These are phyloP conservation scores for Salix caprea DNA, from an alignment of 345 rosid species.

Conservation along the genomic window DNA sequence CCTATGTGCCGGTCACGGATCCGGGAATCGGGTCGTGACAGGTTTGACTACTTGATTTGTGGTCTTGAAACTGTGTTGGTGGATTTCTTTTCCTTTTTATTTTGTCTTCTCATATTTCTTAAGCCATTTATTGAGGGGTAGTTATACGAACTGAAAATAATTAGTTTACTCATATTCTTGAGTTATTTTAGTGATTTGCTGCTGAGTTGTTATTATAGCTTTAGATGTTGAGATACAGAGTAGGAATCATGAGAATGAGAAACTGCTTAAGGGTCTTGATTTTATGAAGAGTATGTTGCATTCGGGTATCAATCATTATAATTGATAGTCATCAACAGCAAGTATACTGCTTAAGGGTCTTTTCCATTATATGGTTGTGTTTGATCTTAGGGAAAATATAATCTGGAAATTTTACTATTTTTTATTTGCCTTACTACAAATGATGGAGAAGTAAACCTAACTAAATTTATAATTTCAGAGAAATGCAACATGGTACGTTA, in stretches of 20 bases:
- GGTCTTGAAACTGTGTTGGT: not conserved
- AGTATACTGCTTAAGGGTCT: not conserved
- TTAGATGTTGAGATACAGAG: constrained; percentile 9
- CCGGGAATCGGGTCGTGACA: no score
- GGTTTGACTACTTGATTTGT: not conserved
- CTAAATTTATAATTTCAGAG: not conserved
- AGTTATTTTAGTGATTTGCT: no score
- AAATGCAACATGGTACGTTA: not conserved
- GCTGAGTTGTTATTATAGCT: no score
- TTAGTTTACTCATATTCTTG: no score
- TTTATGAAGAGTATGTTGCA: constrained; percentile 23
- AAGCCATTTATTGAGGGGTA: constrained; percentile 3
- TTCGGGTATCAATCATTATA: constrained; percentile 1
- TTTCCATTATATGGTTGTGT: not conserved
- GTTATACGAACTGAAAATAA: no score
- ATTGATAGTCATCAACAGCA: constrained; percentile 5
- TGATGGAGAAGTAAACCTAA: not conserved
- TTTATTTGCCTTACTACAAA: not conserved
- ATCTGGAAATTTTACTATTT: not conserved
- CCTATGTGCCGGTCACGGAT: no score
- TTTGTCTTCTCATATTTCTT: not conserved
- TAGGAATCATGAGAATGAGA: constrained; percentile 34
- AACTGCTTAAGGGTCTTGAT: constrained; percentile 31
- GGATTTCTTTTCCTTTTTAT: not conserved
- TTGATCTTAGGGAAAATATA: not conserved